A percentile compares a stretch with the other conserved stretches of the same genome.
phyloP scores from a whole-genome alignment of 257 asterid species.

The Ligustrum vulgare region DNA sequence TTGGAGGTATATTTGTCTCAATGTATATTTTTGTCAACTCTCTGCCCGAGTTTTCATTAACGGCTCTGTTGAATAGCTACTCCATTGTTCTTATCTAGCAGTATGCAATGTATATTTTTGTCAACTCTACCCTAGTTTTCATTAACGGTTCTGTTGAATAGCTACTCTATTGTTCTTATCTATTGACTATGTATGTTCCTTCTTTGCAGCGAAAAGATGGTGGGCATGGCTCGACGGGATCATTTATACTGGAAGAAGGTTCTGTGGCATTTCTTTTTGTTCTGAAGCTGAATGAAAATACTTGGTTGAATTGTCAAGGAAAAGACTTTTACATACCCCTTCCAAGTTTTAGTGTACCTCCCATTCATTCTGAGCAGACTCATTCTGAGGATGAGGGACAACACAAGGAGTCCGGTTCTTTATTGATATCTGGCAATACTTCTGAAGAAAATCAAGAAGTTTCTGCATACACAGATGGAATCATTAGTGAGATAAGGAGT shows the following conservation, averaged over 20 bases:
- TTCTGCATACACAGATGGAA: conserved; percentile 59
- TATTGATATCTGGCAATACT: conserved; percentile 26
- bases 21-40: conserved; percentile 15
- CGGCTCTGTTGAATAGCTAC: conserved; percentile 12
- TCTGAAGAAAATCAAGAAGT: conserved; percentile 41
- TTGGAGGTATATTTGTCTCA: conserved; percentile 51
- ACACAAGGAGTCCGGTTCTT: conserved; percentile 28
- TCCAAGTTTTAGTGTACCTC: conserved; percentile 33
- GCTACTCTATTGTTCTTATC: conserved; percentile 10
- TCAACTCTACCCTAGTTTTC: conserved; percentile 5
- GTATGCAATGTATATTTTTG: conserved; percentile 14
- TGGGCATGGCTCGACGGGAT: conserved; percentile 59
- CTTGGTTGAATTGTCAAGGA: conserved; percentile 78
- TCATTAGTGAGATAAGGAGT: conserved; percentile 71
- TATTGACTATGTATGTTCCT: conserved; percentile 23
- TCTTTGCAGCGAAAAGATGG: conserved; percentile 62
- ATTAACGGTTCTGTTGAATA: conserved; percentile 7
- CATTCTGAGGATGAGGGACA: conserved; percentile 33
- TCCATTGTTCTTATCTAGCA: neutral
- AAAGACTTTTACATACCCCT: conserved; percentile 77
- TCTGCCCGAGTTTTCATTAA: conserved; percentile 8
- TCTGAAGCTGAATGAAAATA: conserved; percentile 67
- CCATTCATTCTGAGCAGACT: conserved; percentile 24
- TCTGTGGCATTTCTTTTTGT: conserved; percentile 69
- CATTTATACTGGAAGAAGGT: conserved; percentile 61